Conservation (phyloP, 2,329 filamentous ascomycete species). For the Stagonosporopsis chrysanthemi region DNA sequence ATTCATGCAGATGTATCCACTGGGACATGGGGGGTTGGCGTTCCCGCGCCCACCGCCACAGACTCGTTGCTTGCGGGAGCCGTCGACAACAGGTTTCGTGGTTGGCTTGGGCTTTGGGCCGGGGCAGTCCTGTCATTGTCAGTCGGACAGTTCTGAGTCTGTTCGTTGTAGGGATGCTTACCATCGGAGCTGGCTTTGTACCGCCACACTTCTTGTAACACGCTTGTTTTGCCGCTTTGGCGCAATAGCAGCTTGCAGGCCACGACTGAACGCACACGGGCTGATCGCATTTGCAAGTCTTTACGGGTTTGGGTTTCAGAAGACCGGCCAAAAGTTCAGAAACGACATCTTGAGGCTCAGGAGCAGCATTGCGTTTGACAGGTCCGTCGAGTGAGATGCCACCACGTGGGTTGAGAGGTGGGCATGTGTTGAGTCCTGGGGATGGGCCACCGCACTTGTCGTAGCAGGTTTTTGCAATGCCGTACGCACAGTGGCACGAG, state of each 20-base stretch:
- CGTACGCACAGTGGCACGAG: constrained; percentile 41
- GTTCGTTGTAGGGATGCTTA: neutral
- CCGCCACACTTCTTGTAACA: constrained; percentile 42
- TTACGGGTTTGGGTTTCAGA: neutral
- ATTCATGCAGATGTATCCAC: constrained; percentile 38
- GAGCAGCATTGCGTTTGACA: constrained; percentile 6
- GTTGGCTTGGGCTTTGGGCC: neutral
- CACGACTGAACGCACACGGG: constrained; percentile 30
- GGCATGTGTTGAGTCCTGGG: constrained; percentile 26
- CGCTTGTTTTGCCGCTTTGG: constrained; percentile 27
- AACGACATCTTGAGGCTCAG: neutral
- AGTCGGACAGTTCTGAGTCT: neutral
- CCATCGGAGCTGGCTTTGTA: constrained; percentile 15
- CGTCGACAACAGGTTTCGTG: neutral
- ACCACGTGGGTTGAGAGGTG: constrained; percentile 2
- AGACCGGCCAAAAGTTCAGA: neutral
- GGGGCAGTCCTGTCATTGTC: neutral
- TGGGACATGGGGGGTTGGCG: neutral
- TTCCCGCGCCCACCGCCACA: constrained; percentile 40
- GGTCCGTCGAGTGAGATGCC: neutral
- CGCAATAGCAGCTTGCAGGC: constrained; percentile 43
- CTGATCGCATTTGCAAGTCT: constrained; percentile 33
- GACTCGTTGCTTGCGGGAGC: constrained; percentile 12
- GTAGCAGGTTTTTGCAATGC: constrained; percentile 32
- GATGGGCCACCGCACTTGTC: constrained; percentile 38